Evolutionary conservation across 495 filamentous ascomycete genomes (phyloP).

Genomic region (Mytilinidion resinicola): DNA sequence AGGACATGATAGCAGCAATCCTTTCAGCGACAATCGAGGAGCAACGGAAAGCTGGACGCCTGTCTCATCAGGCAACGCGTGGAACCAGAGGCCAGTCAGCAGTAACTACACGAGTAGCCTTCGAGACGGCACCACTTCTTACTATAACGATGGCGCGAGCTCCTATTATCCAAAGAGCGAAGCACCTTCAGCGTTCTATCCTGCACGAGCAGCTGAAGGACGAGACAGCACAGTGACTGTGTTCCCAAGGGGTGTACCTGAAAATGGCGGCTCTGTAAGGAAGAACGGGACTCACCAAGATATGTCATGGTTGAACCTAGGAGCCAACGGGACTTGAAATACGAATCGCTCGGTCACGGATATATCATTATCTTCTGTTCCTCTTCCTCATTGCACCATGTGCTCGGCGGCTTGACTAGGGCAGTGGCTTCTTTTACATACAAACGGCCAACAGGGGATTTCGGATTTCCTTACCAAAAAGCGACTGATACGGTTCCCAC

Average conservation of each 20-base stretch:
- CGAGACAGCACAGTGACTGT: constrained; percentile 36
- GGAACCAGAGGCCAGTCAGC: constrained; percentile 45
- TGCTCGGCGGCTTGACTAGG: background rate
- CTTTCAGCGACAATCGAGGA: background rate
- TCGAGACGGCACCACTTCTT: constrained; percentile 25
- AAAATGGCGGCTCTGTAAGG: constrained; percentile 7
- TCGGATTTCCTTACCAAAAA: constrained; percentile 5
- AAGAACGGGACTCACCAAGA: constrained; percentile 23
- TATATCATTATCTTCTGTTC: background rate
- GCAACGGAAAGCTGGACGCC: constrained; percentile 24
- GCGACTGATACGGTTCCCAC: constrained; percentile 2
- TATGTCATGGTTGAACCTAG: constrained; percentile 41
- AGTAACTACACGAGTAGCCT: constrained; percentile 56
- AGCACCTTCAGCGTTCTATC: constrained; percentile 15
- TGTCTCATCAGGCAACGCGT: constrained; percentile 5
- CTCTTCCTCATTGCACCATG: background rate
- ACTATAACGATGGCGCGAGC: constrained; percentile 26
- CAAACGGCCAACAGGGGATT: background rate
- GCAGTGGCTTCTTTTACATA: background rate
- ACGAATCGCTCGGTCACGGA: background rate
- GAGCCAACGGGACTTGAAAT: constrained; percentile 12
- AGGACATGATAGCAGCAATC: constrained; percentile 13
- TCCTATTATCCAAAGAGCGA: constrained; percentile 21
- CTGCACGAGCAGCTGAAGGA: constrained; percentile 14
- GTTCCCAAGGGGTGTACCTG: constrained; percentile 33